Evolutionary conservation across 805 yeast species (phyloP).

Genomic region (Kurtzmaniella fragi): DNA sequence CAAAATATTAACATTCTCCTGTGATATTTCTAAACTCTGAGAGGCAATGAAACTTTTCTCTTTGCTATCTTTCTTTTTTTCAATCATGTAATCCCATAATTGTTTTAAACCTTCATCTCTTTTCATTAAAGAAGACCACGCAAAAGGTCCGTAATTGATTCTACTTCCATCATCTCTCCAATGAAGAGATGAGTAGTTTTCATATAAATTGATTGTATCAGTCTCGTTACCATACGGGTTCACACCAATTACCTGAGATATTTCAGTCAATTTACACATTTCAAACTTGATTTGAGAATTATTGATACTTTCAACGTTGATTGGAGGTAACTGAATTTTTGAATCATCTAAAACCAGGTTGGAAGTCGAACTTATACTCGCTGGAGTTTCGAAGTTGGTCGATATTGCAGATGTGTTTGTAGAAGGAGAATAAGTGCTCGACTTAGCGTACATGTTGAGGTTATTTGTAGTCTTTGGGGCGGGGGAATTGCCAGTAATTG

Average conservation of each 20-base stretch:
- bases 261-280: neutral
- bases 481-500: too few species aligned
- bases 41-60: constrained; percentile 17
- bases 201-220: constrained; percentile 32
- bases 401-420: too few species aligned
- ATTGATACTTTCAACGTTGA: too few species aligned
- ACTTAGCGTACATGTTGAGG: too few species aligned
- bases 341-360: too few species aligned
- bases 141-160: constrained; percentile 33
- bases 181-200: constrained; percentile 27
- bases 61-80: constrained; percentile 9
- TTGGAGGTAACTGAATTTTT: too few species aligned
- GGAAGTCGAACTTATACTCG: too few species aligned
- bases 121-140: constrained; percentile 33
- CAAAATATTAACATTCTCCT: constrained; percentile 18
- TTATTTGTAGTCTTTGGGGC: too few species aligned
- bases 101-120: constrained; percentile 27
- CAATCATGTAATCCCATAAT: constrained; percentile 27
- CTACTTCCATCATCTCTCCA: constrained; percentile 24
- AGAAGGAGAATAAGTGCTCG: too few species aligned
- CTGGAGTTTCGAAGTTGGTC: too few species aligned
- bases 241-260: constrained; percentile 11
- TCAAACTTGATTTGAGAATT: too few species aligned
- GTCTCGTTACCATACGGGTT: constrained; percentile 20
- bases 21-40: constrained; percentile 13